phyloP scores from a whole-genome alignment of 345 rosid species.

The Lepidium aucheri region DNA sequence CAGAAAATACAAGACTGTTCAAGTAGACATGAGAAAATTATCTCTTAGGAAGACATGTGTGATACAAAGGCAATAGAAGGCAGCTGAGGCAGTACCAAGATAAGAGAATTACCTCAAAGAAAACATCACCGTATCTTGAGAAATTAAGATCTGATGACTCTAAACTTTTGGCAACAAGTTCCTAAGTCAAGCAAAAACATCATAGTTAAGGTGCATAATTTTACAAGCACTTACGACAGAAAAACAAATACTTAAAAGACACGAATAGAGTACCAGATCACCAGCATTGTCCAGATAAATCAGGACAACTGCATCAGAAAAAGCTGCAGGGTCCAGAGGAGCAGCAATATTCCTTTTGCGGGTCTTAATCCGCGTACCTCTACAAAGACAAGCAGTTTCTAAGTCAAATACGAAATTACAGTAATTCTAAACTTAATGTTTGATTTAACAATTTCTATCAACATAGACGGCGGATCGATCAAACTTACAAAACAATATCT shows the following conservation, averaged over 20 bases:
- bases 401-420: not conserved
- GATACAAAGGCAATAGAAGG: not conserved
- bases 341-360: conserved; percentile 99
- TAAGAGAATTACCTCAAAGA: conserved; percentile 31
- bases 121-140: conserved; percentile 80
- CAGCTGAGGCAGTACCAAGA: not conserved
- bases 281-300: conserved; percentile 95
- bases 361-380: conserved; percentile 99
- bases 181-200: conserved; percentile 36
- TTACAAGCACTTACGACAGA: not conserved
- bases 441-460: not conserved
- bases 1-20: not conserved
- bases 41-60: not conserved
- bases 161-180: conserved; percentile 76
- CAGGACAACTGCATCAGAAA: conserved; percentile 97
- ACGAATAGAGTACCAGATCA: conserved; percentile 59
- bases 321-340: conserved; percentile 96
- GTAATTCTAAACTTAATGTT: not conserved
- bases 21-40: not conserved
- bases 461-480: no score
- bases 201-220: not conserved
- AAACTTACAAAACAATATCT: no score
- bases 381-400: not conserved
- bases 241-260: not conserved
- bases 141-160: conserved; percentile 89